A percentile compares a stretch with the other conserved stretches of the same genome.
phyloP scores from a whole-genome alignment of 305 asterid genomes.

The Solanum hybrid region DNA sequence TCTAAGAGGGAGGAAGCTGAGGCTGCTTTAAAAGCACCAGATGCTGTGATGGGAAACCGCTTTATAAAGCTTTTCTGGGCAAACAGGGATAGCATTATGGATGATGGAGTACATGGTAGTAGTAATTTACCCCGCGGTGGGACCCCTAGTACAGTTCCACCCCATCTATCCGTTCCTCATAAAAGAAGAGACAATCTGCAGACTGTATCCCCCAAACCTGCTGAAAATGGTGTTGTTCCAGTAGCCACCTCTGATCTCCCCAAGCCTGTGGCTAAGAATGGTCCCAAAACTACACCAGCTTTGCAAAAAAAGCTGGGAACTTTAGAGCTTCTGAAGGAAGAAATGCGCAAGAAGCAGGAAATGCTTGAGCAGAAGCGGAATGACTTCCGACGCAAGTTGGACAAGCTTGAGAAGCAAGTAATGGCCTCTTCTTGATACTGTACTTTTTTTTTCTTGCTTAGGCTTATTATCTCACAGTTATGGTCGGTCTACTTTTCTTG shows the following conservation, averaged over 20 bases:
- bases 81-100: slow-evolving; percentile 75
- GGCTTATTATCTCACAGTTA: not conserved
- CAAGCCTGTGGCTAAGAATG: slow-evolving; percentile 30
- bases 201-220: slow-evolving; percentile 32
- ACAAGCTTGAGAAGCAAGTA: slow-evolving; percentile 81
- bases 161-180: slow-evolving; percentile 28
- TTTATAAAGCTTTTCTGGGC: slow-evolving; percentile 98
- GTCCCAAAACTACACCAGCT: slow-evolving; percentile 53
- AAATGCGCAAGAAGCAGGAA: slow-evolving; percentile 94
- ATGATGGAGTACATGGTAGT: slow-evolving; percentile 36
- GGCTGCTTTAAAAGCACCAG: slow-evolving; percentile 83
- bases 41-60: slow-evolving; percentile 98
- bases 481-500: not conserved
- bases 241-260: slow-evolving; percentile 32
- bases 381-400: slow-evolving; percentile 64
- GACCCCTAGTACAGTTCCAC: slow-evolving; percentile 21
- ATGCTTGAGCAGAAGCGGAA: slow-evolving; percentile 87
- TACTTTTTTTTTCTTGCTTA: not conserved
- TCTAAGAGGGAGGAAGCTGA: slow-evolving; percentile 91
- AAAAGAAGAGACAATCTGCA: slow-evolving; percentile 50
- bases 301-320: slow-evolving; percentile 65
- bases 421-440: not conserved
- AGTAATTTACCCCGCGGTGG: slow-evolving; percentile 21
- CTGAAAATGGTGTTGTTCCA: slow-evolving; percentile 21
- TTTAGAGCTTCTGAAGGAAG: slow-evolving; percentile 81